Conservation (phyloP, 2,329 filamentous ascomycete species). For the Pleoardoris graminearum region DNA sequence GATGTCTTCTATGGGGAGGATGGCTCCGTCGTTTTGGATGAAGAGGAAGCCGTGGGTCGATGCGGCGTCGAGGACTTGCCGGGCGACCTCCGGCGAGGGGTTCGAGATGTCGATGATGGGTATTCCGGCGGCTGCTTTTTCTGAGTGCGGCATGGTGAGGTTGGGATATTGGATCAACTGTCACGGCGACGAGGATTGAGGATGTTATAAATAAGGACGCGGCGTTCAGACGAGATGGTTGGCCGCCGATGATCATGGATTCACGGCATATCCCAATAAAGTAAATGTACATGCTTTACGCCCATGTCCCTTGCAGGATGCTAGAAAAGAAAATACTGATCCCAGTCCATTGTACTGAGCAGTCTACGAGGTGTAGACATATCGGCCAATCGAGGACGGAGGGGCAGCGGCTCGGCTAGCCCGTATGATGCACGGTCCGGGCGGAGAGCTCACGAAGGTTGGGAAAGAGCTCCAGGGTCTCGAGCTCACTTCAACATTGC, state of each 20-base stretch:
- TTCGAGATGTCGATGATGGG: constrained; percentile 82
- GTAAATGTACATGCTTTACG: too few relatives aligned
- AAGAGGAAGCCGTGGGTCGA: constrained; percentile 87
- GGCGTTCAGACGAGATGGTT: too few relatives aligned
- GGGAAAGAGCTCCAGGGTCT: constrained; percentile 1
- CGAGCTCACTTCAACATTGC: background rate
- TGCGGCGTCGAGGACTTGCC: constrained; percentile 76
- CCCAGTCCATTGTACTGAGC: too few relatives aligned
- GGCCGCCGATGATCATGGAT: too few relatives aligned
- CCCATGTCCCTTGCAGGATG: too few relatives aligned
- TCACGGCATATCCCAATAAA: too few relatives aligned
- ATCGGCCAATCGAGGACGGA: background rate
- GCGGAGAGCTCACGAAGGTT: constrained; percentile 2
- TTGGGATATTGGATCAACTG: background rate
- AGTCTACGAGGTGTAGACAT: background rate
- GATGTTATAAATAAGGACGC: background rate
- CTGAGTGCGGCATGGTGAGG: constrained; percentile 20
- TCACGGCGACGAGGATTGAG: background rate
- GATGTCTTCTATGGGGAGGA: constrained; percentile 69
- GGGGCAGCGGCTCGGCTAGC: background rate
- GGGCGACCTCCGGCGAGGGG: constrained; percentile 62
- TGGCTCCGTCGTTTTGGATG: constrained; percentile 72
- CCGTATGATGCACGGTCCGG: constrained; percentile 1
- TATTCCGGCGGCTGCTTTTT: constrained; percentile 51
- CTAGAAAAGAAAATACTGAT: too few relatives aligned